Base-by-base conservation (phyloP, 345 rosid species). In the Laguncularia racemosa region DNA sequence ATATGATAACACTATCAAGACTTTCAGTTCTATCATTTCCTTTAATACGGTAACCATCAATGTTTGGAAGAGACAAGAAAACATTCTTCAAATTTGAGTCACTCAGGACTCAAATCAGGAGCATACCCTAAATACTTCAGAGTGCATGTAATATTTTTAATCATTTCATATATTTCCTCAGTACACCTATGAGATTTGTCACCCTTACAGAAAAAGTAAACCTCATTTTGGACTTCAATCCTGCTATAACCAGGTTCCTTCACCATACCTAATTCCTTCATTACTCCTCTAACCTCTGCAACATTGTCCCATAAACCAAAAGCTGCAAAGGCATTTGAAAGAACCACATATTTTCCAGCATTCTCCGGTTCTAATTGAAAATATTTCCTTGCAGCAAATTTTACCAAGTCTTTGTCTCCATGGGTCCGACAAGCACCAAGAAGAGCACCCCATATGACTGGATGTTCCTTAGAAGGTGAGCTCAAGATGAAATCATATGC, bases 211-310 rank as follows among this genome's bases (percentile, higher is more conserved):
- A 88, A 88, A 52, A 57, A 53, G 60, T 79, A 75, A 53, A 73
- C 71, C 68, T 77, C 68, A 56, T 76, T 82, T 72, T 77, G 79
- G 55, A 82, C 71, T 57, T 87, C 91, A 16, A 84, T 77, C 71
- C 81, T 73, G 75, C 91, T 82, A 73, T 69, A 78, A 54, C 86
- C 86, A 1, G 85, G 85, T 47, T 84, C 89, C 62, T 82, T 87
- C 20, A 45, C 53, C 66, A 81, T 66, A 28, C 84, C 83, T 44
- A 66, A 63, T 21, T 58, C 62, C 73, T 67, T 76, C 87, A 84
- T 82, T 57, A 53, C 70, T 49, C 60, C 71, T 66, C 92, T 70
- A 69, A 84, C 67, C 66, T 82, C 66, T n/a, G 82, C 79, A 13
- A 82, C 85, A 71, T 66, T 69, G 19, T 79, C 83, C 88, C 81